Evolutionary conservation across 306 rosid species (phyloP), one percentile per base, ranked within the genome.

Genomic region (Dalbergia oliveri): DNA sequence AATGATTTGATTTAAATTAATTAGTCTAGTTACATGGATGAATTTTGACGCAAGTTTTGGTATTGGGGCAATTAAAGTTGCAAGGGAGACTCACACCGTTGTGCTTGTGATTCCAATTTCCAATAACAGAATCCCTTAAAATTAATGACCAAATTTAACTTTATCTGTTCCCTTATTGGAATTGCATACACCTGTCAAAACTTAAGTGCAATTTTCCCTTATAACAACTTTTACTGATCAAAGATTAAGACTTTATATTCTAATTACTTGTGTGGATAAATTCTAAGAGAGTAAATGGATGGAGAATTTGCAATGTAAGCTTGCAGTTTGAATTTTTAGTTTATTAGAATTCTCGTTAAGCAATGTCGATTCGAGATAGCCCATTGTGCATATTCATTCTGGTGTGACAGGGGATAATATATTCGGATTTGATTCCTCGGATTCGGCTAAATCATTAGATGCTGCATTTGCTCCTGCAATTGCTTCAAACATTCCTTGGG

Each of bases 381-480:
- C 33, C 41, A 14, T 31, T 35, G 21, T 79, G 54, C 53, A 9
- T 64, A 39, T 76, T 66, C 68, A 49, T 69, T 21, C 6, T 43
- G 78, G 68, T 58, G 79, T 13, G 56, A 75, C 89, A 90, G 97
- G 98, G 57, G 98, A 93, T 45, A 91, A 93, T 64, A 91, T 93
- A 39, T 91, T 0, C 21, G 98, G 90, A 71, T 43, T 23, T 63
- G 94, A 90, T 79, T 73, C 92, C 51, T 84, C 73, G 3, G 94
- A 91, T 83, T 82, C 92, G 2, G 90, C 86, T 19, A 91, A 86
- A 72, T 93, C 98, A 47, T 33, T 93, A 82, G 71, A 88, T 37
- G 88, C 88, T 13, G 92, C 97, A 13, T 90, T 88, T 88, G 90
- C 90, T 31, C 92, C 93, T 3, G 98, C 98, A 64, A 90, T 93